Conservation (phyloP, 2,329 filamentous ascomycete genomes). For the Beauveria varroae region DNA sequence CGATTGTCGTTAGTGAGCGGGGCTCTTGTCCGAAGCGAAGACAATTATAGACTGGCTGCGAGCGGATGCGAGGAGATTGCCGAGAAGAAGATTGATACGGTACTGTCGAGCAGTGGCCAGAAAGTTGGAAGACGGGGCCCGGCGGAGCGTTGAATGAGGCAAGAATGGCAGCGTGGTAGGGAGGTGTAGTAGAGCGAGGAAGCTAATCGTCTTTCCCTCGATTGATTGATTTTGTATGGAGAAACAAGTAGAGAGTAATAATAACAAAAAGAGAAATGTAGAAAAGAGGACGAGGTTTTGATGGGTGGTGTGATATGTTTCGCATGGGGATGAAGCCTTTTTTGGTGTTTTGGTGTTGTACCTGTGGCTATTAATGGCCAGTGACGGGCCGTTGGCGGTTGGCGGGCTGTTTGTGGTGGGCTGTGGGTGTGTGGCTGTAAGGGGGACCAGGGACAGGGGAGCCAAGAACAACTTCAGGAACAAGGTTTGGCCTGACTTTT, state of each 20-base stretch:
- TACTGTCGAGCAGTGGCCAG: not conserved
- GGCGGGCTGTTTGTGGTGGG: not conserved
- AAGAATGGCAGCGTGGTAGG: not conserved
- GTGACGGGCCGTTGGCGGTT: not conserved
- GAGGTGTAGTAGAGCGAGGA: not conserved
- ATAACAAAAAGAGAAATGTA: not conserved
- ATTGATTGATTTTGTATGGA: not conserved
- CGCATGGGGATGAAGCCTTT: not conserved
- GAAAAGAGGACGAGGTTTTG: not conserved
- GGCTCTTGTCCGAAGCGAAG: not conserved
- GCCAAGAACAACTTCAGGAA: not conserved
- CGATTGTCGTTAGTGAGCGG: not conserved
- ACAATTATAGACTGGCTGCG: not conserved
- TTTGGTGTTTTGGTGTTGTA: not conserved
- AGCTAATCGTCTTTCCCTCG: not conserved
- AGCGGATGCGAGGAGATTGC: not conserved
- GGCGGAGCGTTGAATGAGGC: not conserved
- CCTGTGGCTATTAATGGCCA: not conserved
- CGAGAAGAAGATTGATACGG: not conserved
- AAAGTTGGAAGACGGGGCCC: not conserved
- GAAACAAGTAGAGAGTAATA: not conserved
- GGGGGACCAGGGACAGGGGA: not conserved
- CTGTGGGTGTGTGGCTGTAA: not conserved
- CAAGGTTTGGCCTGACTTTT: not conserved
- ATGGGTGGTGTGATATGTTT: not conserved